These are phyloP conservation scores for Plectosphaerella sp. DNA, from an alignment of 2,329 filamentous ascomycete species.

Conservation along the genomic window DNA sequence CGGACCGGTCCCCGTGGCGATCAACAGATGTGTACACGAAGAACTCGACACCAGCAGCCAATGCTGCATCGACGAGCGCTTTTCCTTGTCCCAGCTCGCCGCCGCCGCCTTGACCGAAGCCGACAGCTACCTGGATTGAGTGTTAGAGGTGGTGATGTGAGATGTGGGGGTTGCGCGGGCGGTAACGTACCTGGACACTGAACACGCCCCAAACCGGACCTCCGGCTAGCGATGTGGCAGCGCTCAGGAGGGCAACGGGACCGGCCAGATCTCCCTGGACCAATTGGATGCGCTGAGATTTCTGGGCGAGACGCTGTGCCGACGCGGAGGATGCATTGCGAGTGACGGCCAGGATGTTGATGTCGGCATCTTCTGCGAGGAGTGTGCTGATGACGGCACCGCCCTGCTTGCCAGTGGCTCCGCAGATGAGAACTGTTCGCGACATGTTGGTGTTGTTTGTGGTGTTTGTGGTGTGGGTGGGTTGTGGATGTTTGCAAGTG, in stretches of 20 bases:
- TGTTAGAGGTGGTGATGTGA: neutral
- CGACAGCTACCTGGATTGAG: slow-evolving; percentile 9
- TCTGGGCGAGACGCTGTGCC: slow-evolving; percentile 40
- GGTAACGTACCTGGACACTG: slow-evolving; percentile 46
- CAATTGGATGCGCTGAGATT: slow-evolving; percentile 44
- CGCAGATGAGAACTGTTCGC: slow-evolving; percentile 24
- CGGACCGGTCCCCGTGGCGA: slow-evolving; percentile 48
- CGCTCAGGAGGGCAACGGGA: slow-evolving; percentile 41
- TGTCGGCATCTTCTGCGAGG: slow-evolving; percentile 23
- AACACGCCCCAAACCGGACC: slow-evolving; percentile 54
- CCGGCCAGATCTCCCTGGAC: slow-evolving; percentile 55
- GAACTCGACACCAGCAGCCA: slow-evolving; percentile 48
- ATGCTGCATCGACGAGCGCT: slow-evolving; percentile 47
- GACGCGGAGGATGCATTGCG: slow-evolving; percentile 46
- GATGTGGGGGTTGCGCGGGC: neutral
- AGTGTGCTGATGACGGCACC: slow-evolving; percentile 26
- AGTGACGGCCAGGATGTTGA: slow-evolving; percentile 56
- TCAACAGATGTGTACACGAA: slow-evolving; percentile 62
- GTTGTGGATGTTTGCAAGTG: neutral
- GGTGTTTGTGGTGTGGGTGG: neutral
- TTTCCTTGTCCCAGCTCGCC: slow-evolving; percentile 51
- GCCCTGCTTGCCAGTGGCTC: slow-evolving; percentile 33
- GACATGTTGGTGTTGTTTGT: slow-evolving; percentile 11
- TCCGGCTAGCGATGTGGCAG: slow-evolving; percentile 21
- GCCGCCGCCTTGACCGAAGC: slow-evolving; percentile 23